Conservation (phyloP, 2,329 filamentous ascomycete species). For the Ceratocystis colombiana region DNA sequence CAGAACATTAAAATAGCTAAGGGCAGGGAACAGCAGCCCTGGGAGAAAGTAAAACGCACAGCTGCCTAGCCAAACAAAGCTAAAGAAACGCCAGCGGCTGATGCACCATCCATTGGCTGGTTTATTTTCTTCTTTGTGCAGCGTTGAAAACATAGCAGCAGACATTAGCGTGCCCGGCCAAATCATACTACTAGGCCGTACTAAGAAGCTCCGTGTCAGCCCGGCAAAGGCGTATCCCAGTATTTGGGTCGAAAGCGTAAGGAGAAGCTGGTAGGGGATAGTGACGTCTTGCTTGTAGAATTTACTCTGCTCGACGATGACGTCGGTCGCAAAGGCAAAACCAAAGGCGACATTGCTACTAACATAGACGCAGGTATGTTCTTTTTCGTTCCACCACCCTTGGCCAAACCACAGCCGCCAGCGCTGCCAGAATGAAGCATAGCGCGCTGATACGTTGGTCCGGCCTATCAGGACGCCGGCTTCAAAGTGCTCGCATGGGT, state of each 20-base stretch:
- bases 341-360: conserved; percentile 85
- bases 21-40: conserved; percentile 67
- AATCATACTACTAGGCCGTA: conserved; percentile 79
- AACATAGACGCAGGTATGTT: conserved; percentile 80
- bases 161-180: conserved; percentile 86
- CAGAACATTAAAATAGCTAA: conserved; percentile 81
- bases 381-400: conserved; percentile 77
- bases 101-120: conserved; percentile 73
- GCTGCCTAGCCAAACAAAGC: conserved; percentile 57
- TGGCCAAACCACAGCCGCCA: conserved; percentile 66
- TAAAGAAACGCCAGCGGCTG: conserved; percentile 75
- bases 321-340: conserved; percentile 80
- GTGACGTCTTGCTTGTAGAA: conserved; percentile 77
- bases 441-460: conserved; percentile 24
- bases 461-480: conserved; percentile 37
- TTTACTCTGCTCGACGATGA: conserved; percentile 80
- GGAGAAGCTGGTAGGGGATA: conserved; percentile 67
- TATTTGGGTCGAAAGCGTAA: conserved; percentile 78
- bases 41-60: conserved; percentile 80
- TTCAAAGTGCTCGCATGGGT: conserved; percentile 41
- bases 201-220: conserved; percentile 67
- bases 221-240: conserved; percentile 80
- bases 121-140: conserved; percentile 77
- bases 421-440: conserved; percentile 29
- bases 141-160: conserved; percentile 76